Base-by-base conservation (phyloP, 106 monocot genomes). In the Iris macrosiphon region DNA sequence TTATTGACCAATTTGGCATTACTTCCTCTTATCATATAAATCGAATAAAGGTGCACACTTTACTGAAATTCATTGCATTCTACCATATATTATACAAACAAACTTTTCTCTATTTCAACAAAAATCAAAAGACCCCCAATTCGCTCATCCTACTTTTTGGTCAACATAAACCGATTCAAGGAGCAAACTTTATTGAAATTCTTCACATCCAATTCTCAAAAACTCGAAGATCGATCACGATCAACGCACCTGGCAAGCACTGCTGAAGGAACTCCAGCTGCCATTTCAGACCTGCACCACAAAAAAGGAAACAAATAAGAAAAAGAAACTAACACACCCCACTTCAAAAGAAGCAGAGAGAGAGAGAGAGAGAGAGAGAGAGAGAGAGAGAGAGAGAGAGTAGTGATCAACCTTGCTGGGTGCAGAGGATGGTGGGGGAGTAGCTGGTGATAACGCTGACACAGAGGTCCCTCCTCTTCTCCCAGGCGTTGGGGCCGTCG, bases 231-330 rank as follows among this genome's bases (percentile, higher is more conserved):
- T 19, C 19, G 12, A 43, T 13, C 40, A 27, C 14, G n/a, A 19
- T 0, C 4, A 34, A 17, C 29, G 24, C 41, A 85, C 94, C 79
- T 57, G 94, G 94, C 37, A 95, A 69, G 57, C 85, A 85, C 68
- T 89, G 89, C 67, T 95, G 89, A 3, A 95, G 73, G 62, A 79
- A 95, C 29, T 95, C 94, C 67, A 95, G 60, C 79, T 95, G 94
- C 68, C 61, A 66, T 53, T 85, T 82, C 40, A 89, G 66, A 13
- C 94, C 89, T 95, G 28, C 41, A 80, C 6, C 42, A 29, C 45
- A 40, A 51, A 51, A 19, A 12, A 32, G 40, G 2, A 42, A 6
- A 45, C 51, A 81, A 52, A 65, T 45, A 32, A 54, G 23, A 31
- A 67, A 22, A 57, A 67, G 21, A 52, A 29, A 8, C 15, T 26